Conservation (phyloP, 2,329 filamentous ascomycete species). For the Aspergillus sp. region DNA sequence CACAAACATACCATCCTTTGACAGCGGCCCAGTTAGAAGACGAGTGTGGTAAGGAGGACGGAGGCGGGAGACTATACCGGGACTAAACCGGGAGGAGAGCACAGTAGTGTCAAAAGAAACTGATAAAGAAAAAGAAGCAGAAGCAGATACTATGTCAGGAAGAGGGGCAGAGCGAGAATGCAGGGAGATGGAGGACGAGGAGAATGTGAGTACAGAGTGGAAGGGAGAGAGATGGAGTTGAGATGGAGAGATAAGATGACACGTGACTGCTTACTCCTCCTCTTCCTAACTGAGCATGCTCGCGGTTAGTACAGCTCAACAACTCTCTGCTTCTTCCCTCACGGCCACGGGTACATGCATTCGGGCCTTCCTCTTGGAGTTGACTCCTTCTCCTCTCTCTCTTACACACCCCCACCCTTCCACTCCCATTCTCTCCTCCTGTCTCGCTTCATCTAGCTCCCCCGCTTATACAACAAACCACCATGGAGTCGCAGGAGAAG, state of each 20-base stretch:
- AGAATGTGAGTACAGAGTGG: slow-evolving; percentile 1
- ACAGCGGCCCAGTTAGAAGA: slow-evolving; percentile 4
- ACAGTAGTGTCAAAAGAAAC: not conserved
- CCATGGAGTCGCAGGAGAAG: slow-evolving; percentile 17
- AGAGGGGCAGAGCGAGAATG: slow-evolving; percentile 1
- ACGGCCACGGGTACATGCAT: not conserved
- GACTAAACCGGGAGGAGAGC: slow-evolving; percentile 1
- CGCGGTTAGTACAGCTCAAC: too few relatives aligned
- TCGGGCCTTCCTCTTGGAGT: not conserved
- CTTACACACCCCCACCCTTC: not conserved
- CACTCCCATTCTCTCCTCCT: not conserved
- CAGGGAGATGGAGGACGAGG: slow-evolving; percentile 1
- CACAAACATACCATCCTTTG: slow-evolving; percentile 12
- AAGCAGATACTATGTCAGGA: not conserved
- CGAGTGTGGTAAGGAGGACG: slow-evolving; percentile 2
- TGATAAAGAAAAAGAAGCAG: not conserved
- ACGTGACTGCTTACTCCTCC: slow-evolving; percentile 6
- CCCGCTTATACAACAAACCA: slow-evolving; percentile 1
- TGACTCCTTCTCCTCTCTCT: not conserved
- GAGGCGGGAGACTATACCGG: slow-evolving; percentile 8
- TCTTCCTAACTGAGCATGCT: too few relatives aligned
- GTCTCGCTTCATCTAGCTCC: not conserved
- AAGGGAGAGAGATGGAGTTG: slow-evolving; percentile 4
- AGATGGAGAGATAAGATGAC: slow-evolving; percentile 4
- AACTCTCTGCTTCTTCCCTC: not conserved